Conservation (phyloP, 139 green algal genomes). For the Volvox reticuliferus region DNA sequence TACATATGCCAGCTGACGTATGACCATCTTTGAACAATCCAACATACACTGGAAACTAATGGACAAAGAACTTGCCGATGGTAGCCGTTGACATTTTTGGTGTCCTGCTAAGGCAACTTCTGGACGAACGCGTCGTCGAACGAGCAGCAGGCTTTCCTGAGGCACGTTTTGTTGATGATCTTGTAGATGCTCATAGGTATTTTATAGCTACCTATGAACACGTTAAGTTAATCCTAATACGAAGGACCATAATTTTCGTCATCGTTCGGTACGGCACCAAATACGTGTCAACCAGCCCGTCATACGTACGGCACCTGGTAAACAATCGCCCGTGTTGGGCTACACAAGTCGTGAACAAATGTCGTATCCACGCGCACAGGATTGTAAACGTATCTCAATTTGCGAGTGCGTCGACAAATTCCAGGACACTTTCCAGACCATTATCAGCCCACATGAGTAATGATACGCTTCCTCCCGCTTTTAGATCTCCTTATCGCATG, state of each 20-base stretch:
- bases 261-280: not conserved
- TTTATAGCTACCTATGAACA: not conserved
- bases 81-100: not conserved
- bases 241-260: not conserved
- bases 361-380: no score
- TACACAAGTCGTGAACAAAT: no score
- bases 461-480: no score
- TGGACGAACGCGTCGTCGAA: not conserved
- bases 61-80: constrained; percentile 11
- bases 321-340: no score
- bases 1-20: not conserved
- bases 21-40: not conserved
- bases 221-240: not conserved
- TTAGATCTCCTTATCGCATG: no score
- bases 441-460: no score
- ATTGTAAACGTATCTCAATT: no score
- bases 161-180: not conserved
- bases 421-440: no score
- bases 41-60: not conserved
- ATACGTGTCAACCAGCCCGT: not conserved
- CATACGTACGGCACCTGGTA: not conserved
- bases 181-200: not conserved
- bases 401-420: no score
- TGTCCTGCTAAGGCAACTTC: not conserved
- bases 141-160: not conserved